Evolutionary conservation across 768 basidiomycete species (phyloP).

Genomic region (Trametes sanguinea): DNA sequence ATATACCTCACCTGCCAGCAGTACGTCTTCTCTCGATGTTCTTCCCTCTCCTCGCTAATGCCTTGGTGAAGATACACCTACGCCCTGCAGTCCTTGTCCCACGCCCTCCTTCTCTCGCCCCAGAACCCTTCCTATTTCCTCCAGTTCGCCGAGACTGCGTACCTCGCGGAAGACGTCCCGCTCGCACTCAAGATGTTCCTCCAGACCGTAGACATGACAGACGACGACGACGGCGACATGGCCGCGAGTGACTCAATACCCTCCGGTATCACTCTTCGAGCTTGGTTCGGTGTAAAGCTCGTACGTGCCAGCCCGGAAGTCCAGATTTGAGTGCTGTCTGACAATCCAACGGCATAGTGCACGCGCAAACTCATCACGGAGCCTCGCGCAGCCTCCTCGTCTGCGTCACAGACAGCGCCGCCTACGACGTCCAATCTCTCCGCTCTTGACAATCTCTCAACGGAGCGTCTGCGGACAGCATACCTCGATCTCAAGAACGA

Average conservation of each 20-base stretch:
- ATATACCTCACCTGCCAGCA: conserved; percentile 75
- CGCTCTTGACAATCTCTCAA: conserved; percentile 69
- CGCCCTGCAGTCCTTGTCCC: conserved; percentile 75
- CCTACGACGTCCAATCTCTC: conserved; percentile 52
- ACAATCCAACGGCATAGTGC: conserved; percentile 44
- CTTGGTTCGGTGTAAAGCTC: conserved; percentile 84
- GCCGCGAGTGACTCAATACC: conserved; percentile 52
- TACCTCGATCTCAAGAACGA: conserved; percentile 42
- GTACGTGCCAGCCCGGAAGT: conserved; percentile 44
- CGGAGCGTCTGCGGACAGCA: conserved; percentile 64
- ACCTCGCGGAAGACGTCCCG: conserved; percentile 72
- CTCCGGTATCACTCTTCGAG: conserved; percentile 58
- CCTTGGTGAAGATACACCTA: conserved; percentile 59
- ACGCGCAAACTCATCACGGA: conserved; percentile 54
- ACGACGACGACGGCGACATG: conserved; percentile 55
- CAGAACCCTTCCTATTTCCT: conserved; percentile 85
- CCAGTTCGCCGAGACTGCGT: conserved; percentile 88
- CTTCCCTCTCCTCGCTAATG: neutral
- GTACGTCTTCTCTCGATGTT: conserved; percentile 44
- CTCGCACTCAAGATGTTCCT: conserved; percentile 81
- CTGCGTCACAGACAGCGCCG: conserved; percentile 58
- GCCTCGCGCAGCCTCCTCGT: conserved; percentile 40
- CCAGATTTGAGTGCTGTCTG: neutral
- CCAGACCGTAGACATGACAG: conserved; percentile 76
- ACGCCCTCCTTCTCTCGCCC: conserved; percentile 78